Base-by-base conservation (phyloP, 176 grass and related monocot species). In the Puya raimondii region DNA sequence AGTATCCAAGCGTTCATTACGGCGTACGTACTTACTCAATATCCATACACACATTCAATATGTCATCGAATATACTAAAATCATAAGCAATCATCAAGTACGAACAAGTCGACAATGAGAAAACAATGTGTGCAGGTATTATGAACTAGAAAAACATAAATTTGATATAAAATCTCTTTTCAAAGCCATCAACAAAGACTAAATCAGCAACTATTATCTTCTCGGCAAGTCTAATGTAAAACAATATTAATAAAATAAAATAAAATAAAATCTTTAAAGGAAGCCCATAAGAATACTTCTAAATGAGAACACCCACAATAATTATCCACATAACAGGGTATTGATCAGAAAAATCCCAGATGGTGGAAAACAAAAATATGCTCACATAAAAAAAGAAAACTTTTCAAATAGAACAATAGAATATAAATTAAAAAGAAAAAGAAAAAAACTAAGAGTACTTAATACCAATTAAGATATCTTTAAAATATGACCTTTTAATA, bases 141-240 rank as follows among this genome's bases (percentile, higher is more conserved):
- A 42, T n/a, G 54, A 17, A 8, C 7, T n/a, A 58, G 54, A 1
- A 58, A 58, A 58, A 58, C 1, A 42, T 7, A 42, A 58, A 58
- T 7, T 20, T 58, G 16, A 58, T 67, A 70, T 51, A 65, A 59
- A 52, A 59, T 70, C 51, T 70, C 64, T 47, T 49, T 23, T 56
- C 53, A 70, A 78, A 70, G 52, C 16, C 53, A 53, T 59, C 27
- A 70, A 29, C 70, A 48, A 61, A 66, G 76, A 70, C 76, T 66
- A 70, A 78, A 70, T 21, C 15, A 67, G 63, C 17, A 70, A 58
- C 61, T 11, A 70, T 59, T 42, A 49, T 61, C 47, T 69, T 57
- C 65, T 15, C 61, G 63, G 67, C 76, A 59, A 48, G 47, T 49
- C 26, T 70, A 78, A 68, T 12, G 16, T 15, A 58, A 67, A 63